A percentile compares a stretch with the other conserved stretches of the same genome.
These are phyloP conservation scores for Rhizophagus clarus DNA, from an alignment of 192 early-diverging fungal species.

Conservation along the genomic window DNA sequence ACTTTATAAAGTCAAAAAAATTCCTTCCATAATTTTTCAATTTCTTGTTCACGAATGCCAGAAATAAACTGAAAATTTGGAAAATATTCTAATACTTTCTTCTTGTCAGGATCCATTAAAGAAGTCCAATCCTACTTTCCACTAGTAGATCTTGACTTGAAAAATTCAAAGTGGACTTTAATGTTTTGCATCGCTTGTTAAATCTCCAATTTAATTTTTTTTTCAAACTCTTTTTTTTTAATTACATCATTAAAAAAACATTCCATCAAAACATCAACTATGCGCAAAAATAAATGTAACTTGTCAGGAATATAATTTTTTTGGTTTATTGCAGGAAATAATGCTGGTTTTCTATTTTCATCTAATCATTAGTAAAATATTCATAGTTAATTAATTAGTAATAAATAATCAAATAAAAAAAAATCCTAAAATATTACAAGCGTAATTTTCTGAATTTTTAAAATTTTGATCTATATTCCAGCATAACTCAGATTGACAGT, in stretches of 20 bases:
- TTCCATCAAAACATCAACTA: conserved; percentile 1
- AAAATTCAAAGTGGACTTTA: background rate
- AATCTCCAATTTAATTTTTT: background rate
- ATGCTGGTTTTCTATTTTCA: background rate
- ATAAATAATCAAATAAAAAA: background rate
- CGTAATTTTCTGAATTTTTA: background rate
- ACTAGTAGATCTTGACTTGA: background rate
- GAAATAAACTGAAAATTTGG: background rate
- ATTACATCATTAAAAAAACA: background rate
- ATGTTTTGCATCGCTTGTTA: background rate
- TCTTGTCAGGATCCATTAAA: conserved; percentile 2
- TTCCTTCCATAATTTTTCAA: background rate
- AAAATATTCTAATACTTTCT: background rate
- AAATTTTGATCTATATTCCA: background rate
- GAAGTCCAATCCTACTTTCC: background rate
- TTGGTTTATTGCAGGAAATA: background rate
- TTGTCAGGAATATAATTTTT: background rate
- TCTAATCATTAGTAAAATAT: background rate
- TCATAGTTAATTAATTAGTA: background rate
- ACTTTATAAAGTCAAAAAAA: background rate
- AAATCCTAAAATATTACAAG: background rate
- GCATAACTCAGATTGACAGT: background rate
- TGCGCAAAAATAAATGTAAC: background rate
- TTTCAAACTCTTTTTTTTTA: conserved; percentile 1
- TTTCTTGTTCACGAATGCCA: background rate